Percentiles rank a stretch among this genome's conserved stretches.
These are phyloP conservation scores for Colletotrichum zoysiae DNA, from an alignment of 2,329 filamentous ascomycete species.

Conservation along the genomic window DNA sequence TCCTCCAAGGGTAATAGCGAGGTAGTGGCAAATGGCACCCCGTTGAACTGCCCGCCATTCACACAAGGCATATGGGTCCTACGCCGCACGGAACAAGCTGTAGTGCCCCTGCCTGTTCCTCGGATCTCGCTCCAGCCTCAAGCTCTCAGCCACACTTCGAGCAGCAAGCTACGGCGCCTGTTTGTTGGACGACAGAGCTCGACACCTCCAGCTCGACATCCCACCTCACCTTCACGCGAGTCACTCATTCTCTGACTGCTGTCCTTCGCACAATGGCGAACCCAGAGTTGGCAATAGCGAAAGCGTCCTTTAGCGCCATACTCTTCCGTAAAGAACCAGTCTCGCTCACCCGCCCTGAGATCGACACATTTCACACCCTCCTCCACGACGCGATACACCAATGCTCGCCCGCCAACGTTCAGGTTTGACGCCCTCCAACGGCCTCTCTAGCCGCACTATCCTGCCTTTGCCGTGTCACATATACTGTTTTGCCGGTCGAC, in stretches of 20 bases:
- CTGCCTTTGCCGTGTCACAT: conserved; percentile 15
- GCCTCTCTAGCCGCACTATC: conserved; percentile 45
- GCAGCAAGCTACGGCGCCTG: conserved; percentile 1
- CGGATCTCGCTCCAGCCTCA: conserved; percentile 6
- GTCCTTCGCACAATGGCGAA: conserved; percentile 65
- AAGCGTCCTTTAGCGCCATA: conserved; percentile 80
- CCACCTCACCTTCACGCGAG: conserved; percentile 8
- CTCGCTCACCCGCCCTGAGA: conserved; percentile 75
- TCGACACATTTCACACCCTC: conserved; percentile 75
- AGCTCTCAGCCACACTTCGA: conserved; percentile 11
- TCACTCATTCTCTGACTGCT: background rate
- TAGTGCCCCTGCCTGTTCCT: background rate
- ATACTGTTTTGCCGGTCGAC: conserved; percentile 44
- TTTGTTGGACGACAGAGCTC: background rate
- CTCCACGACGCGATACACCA: conserved; percentile 74
- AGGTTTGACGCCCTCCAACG: conserved; percentile 74
- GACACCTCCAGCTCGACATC: conserved; percentile 16
- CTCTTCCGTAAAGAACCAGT: conserved; percentile 81
- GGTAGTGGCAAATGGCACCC: background rate
- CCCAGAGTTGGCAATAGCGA: conserved; percentile 81
- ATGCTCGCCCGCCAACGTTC: conserved; percentile 85
- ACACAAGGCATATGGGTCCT: conserved; percentile 13
- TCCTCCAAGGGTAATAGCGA: conserved; percentile 5
- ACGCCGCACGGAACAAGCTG: conserved; percentile 7
- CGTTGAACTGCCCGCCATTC: conserved; percentile 7